Evolutionary conservation across 495 filamentous ascomycete genomes (phyloP), one percentile per base, ranked within the genome.

Genomic region (Aspergillus egyptiacus): DNA sequence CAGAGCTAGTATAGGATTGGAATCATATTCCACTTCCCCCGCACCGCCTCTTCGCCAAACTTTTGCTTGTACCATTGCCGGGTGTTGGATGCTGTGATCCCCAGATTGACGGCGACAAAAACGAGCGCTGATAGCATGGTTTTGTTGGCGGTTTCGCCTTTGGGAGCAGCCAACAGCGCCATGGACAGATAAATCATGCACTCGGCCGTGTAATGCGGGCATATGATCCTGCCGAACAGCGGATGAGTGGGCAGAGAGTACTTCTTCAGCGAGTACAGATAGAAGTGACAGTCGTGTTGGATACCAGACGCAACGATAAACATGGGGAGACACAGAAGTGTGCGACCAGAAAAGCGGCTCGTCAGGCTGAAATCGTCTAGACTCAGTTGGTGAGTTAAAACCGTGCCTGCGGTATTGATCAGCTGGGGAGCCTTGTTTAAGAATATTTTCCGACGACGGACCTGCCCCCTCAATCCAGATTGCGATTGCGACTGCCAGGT

Each of bases 181-280:
- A 97, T 64, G n/a, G 83, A 79, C 22, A 90, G 53, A 59, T 97
- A 96, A 48, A 96, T 80, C 2, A 86, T 39, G 58, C 88, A 89
- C 62, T 97, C 94, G 37, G 84, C 85, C 0, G 83, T 84, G 64
- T 96, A 98, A 68, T 97, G 93, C n/a, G 94, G 90, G 51, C 83
- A 94, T 8, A 95, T 68, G 14, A 91, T 54, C 24, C 59, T 67
- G 30, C 69, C 69, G 59, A 97, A 98, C 31, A 85, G 58, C 3
- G 83, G 83, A 56, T 84, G 81, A 20, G 65, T 59, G 2, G 93
- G 93, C 2, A 97, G 68, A 14, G 83, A 85, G 62, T 97, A 97
- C 54, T 88, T 93, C 59, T 84, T 81, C 31, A 97, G 71, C 2
- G 81, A 81, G 32, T 80, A 81, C 19, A 98, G 83, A 63, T 95